phyloP scores from a whole-genome alignment of 2,329 filamentous ascomycete species.

The Colletotrichum melonis region DNA sequence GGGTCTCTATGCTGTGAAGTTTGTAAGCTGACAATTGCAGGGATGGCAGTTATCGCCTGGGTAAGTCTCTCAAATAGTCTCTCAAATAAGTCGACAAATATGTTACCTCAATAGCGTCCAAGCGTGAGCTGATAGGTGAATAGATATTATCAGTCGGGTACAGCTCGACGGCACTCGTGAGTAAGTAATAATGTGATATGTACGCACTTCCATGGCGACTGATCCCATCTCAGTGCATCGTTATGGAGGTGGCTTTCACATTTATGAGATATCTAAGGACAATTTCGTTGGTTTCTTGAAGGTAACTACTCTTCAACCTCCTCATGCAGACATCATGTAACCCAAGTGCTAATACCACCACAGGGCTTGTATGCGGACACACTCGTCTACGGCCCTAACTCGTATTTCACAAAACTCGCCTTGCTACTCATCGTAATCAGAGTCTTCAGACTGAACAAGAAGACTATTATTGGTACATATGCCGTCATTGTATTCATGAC shows the following conservation, averaged over 20 bases:
- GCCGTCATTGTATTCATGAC: slow-evolving; percentile 50
- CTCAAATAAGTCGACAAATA: not conserved
- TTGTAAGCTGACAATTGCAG: not conserved
- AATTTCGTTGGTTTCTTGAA: slow-evolving; percentile 48
- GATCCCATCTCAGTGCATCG: slow-evolving; percentile 34
- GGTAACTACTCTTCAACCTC: slow-evolving; percentile 37
- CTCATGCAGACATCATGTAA: no score
- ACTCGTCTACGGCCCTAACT: slow-evolving; percentile 57
- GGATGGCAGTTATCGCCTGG: slow-evolving; percentile 21
- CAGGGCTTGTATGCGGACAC: slow-evolving; percentile 50
- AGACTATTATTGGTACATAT: slow-evolving; percentile 51
- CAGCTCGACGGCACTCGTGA: slow-evolving; percentile 39
- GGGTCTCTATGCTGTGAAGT: not conserved
- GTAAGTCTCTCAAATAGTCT: not conserved
- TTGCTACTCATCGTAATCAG: slow-evolving; percentile 55
- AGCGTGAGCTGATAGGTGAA: not conserved
- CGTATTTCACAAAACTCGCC: slow-evolving; percentile 52
- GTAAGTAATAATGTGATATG: slow-evolving; percentile 28
- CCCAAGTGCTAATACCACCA: not conserved
- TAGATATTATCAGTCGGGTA: slow-evolving; percentile 45
- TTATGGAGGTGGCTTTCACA: slow-evolving; percentile 50
- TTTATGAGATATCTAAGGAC: slow-evolving; percentile 44
- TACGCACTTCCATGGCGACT: not conserved
- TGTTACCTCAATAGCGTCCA: rapidly evolving
- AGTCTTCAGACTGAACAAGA: slow-evolving; percentile 54